Base-by-base conservation (phyloP, 2,329 filamentous ascomycete genomes). In the Lecanicillium sp. region DNA sequence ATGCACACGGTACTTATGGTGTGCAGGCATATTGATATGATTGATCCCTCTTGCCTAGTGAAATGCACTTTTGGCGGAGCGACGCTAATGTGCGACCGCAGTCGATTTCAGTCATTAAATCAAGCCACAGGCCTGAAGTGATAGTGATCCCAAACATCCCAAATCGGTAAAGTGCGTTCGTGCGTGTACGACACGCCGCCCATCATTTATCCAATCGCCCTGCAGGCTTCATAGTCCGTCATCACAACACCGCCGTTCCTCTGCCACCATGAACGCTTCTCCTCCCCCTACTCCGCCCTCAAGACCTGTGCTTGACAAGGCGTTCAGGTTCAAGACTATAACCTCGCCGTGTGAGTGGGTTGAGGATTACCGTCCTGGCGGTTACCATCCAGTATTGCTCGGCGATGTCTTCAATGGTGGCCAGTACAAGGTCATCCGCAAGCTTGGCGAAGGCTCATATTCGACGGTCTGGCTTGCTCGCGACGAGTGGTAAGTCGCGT, bases 381-480 rank as follows among this genome's bases (percentile, higher is more conserved):
- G 69, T 19, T 73, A 65, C 46, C 69, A 74, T 55, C 69, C 71
- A 3, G 61, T 71, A 7, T 57, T 54, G 4, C 58, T 75, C 4
- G 68, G 67, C 19, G 67, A 74, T 44, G 46, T 54, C 1, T 71
- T 74, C 51, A 62, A 44, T 2, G 47, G 64, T 45, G 65, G 60
- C 17, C 64, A 67, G 27, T 76, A 74, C 52, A 62, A 62, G 45
- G 57, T 73, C 32, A 55, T 69, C 30, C 62, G 69, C 40, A 75
- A 75, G 54, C 58, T 74, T 27, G 70, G 71, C 32, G 67, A 62
- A 29, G 70, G 72, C 21, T 63, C 65, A 3, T 72, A 58, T 52
- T 71, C 69, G 3, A 75, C 71, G 1, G 70, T 74, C 17, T 75
- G 70, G 72, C 62, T 74, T 35, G 70, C 65, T 20, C 56, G 44